A percentile compares a stretch with the other conserved stretches of the same genome.
Evolutionary conservation across 2,329 filamentous ascomycete genomes (phyloP).

Genomic region (Cadophora sp.): DNA sequence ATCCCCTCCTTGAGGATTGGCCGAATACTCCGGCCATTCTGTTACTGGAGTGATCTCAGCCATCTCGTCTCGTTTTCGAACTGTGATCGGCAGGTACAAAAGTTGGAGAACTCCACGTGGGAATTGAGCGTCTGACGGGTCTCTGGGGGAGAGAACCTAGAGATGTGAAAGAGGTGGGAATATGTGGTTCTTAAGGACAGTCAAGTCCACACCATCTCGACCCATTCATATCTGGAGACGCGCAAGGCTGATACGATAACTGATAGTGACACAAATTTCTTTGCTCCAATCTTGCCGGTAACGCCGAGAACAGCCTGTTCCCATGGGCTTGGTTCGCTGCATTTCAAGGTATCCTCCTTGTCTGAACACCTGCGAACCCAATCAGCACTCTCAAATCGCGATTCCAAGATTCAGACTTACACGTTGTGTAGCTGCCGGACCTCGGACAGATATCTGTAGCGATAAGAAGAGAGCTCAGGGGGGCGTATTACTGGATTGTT

Average conservation of each 20-base stretch:
- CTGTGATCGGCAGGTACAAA: not conserved
- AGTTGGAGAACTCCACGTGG: not conserved
- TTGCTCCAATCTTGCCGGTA: not conserved
- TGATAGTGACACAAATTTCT: slow-evolving; percentile 1
- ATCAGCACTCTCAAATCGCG: not conserved
- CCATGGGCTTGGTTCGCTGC: not conserved
- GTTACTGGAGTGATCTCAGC: slow-evolving; percentile 12
- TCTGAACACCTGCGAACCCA: not conserved
- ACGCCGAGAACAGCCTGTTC: not conserved
- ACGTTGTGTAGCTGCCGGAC: not conserved
- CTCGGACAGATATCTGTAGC: slow-evolving; percentile 4
- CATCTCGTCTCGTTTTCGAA: not conserved
- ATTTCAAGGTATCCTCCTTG: not conserved
- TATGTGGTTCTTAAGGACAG: not conserved
- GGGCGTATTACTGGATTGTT: not conserved
- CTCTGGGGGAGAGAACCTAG: not conserved
- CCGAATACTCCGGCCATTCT: slow-evolving; percentile 20
- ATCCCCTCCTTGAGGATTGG: slow-evolving; percentile 16
- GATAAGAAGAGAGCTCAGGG: slow-evolving; percentile 1
- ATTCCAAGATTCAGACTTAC: not conserved
- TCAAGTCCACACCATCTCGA: not conserved
- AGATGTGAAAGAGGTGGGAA: not conserved
- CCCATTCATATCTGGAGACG: not conserved
- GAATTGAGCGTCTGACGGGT: not conserved
- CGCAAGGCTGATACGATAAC: slow-evolving; percentile 12